Evolutionary conservation across 495 filamentous ascomycete species (phyloP), one percentile per base, ranked within the genome.

Genomic region (Penicillium tannophilum): DNA sequence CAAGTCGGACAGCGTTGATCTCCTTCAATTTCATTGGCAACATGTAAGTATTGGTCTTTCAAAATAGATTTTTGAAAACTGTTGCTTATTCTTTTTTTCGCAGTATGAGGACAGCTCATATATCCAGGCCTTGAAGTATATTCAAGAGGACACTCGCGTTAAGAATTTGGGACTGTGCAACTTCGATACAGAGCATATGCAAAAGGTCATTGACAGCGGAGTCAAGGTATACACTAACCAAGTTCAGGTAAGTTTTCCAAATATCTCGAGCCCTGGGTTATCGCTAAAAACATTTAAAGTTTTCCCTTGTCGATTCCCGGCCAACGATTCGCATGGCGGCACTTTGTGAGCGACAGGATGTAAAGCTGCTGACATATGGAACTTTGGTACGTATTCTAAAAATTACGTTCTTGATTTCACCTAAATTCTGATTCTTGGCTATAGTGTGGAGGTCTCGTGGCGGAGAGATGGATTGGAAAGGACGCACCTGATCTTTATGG

Each of bases 21-120:
- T 79, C 8, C 58, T 80, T 9, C 76, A 80, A 57, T 76, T 80
- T 57, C 77, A 79, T 54, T 80, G 76, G 75, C 72, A 79, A 59
- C 65, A 78, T 62, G 73, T 78, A 66, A 54, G 74, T 55, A 10
- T 39, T 48, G 16, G 6, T 52, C 19, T 49, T 41, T 49, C 24
- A 49, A 30, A 24, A 4, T 49, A 6, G 42, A 20, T 45, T 6
- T 45, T 45, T 17, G 16, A 45, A 45, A 45, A 45, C 8, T 20
- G 23, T 23, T 20, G 14, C 42, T 45, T 45, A 45, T 45, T 45
- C 42, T 45, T 45, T 31, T 30, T 14, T 33, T 49, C 35, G 26
- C 42, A 79, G 77, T 80, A 78, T 59, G 56, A 66, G 11, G 70
- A 67, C 36, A 68, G 70, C 56, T 67, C 71, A 42, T 79, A 80